Evolutionary conservation across 2,329 filamentous ascomycete genomes (phyloP).

Genomic region (Blastomyces parvus): DNA sequence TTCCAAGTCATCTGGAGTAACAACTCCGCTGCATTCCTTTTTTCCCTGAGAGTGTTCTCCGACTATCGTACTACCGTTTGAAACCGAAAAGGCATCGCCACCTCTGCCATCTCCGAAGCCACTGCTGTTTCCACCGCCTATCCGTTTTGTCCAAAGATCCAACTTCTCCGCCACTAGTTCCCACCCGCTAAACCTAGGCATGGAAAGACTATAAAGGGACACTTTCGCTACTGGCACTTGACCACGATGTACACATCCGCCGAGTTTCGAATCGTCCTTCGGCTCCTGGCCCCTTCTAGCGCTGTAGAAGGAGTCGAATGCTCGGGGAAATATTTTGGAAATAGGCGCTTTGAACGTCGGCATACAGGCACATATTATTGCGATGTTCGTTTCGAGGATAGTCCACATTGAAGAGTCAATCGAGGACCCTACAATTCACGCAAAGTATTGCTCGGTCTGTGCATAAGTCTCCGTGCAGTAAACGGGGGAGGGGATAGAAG

Average conservation of each 20-base stretch:
- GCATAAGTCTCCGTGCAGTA: background rate
- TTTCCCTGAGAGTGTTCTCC: background rate
- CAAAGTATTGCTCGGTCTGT: background rate
- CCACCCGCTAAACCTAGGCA: background rate
- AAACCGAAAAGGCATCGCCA: background rate
- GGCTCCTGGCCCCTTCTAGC: background rate
- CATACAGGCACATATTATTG: constrained; percentile 32
- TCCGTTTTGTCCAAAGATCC: constrained; percentile 3
- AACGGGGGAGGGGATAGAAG: background rate
- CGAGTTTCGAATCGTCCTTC: background rate
- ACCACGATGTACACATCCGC: background rate
- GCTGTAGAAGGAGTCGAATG: constrained; percentile 12
- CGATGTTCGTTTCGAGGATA: constrained; percentile 28
- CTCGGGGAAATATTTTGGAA: constrained; percentile 16
- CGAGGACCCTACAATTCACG: background rate
- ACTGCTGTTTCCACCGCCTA: background rate
- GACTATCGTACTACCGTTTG: background rate
- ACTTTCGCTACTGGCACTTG: background rate
- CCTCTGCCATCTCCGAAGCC: background rate
- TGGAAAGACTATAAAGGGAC: background rate
- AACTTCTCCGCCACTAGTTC: background rate
- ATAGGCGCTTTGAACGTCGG: constrained; percentile 27
- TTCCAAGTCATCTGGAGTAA: background rate
- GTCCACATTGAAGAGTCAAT: constrained; percentile 23
- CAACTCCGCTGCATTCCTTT: background rate